Conservation (phyloP, 805 yeast genomes). For the Cyberlindnera mississippiensis region DNA sequence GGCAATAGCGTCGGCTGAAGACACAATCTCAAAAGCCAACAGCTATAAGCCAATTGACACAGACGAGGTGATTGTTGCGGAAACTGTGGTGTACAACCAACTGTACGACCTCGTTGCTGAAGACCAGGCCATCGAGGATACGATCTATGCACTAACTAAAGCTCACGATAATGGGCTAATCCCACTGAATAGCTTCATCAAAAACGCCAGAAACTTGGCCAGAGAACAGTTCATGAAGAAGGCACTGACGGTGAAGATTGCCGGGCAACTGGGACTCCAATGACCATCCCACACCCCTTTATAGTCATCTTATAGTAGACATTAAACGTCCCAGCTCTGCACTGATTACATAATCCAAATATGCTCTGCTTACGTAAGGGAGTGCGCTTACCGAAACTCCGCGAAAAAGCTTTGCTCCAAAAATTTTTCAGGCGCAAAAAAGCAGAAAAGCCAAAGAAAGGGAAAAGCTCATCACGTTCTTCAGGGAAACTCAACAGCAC, state of each 20-base stretch:
- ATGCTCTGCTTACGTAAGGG: not conserved
- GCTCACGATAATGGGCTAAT: conserved; percentile 47
- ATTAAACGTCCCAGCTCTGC: no score
- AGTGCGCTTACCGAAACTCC: not conserved
- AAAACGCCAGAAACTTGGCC: conserved; percentile 46
- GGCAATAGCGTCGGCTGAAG: conserved; percentile 29
- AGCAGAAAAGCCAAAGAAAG: not conserved
- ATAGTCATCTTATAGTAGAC: no score
- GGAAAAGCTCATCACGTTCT: conserved; percentile 11
- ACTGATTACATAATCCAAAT: conserved; percentile 5
- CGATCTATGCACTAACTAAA: conserved; percentile 54
- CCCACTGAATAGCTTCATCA: conserved; percentile 38
- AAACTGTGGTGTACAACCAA: conserved; percentile 54
- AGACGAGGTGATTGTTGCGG: conserved; percentile 45
- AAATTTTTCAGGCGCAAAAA: conserved; percentile 17
- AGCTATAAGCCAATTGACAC: conserved; percentile 32
- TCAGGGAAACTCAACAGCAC: not conserved
- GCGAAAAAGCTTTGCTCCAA: conserved; percentile 5
- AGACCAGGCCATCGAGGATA: conserved; percentile 68
- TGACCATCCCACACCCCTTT: no score
- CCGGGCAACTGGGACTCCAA: conserved; percentile 16
- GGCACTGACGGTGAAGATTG: conserved; percentile 41
- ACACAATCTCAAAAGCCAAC: conserved; percentile 31
- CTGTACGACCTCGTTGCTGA: conserved; percentile 59
- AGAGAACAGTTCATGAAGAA: conserved; percentile 59